These are phyloP conservation scores for Eremochloa ophiuroides DNA, from an alignment of 176 grass and related monocot genomes.

Conservation along the genomic window DNA sequence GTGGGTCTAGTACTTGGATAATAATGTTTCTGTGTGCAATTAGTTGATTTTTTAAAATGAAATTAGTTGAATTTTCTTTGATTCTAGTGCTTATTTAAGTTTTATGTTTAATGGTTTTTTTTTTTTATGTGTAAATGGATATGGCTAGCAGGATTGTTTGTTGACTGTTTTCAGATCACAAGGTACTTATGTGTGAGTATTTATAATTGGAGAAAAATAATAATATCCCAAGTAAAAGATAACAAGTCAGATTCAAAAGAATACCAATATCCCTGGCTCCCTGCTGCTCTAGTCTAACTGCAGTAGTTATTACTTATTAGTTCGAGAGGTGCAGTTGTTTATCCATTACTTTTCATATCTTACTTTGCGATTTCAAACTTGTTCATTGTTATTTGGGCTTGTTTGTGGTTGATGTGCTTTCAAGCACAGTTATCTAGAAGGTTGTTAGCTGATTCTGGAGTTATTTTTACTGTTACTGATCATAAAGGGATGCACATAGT, in stretches of 20 bases:
- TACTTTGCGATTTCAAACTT: background rate
- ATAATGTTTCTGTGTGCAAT: background rate
- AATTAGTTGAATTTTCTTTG: background rate
- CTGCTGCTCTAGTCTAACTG: background rate
- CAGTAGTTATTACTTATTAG: background rate
- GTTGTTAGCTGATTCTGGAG: background rate
- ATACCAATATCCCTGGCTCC: background rate
- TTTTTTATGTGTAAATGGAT: background rate
- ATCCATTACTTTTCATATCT: background rate
- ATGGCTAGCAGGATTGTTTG: background rate
- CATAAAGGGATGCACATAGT: background rate
- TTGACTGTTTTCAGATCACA: background rate
- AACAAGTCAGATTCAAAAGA: background rate
- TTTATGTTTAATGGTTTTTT: background rate
- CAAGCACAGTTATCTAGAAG: background rate
- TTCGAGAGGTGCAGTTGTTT: background rate
- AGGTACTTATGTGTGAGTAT: background rate
- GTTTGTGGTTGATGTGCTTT: background rate
- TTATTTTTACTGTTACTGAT: background rate
- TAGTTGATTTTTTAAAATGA: background rate
- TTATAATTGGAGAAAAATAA: background rate
- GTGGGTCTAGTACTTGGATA: background rate
- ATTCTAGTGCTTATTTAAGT: background rate
- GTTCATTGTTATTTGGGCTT: background rate
- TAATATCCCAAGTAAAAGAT: background rate